Base-by-base conservation (phyloP, 306 rosid genomes). In the Prunus campanulata region DNA sequence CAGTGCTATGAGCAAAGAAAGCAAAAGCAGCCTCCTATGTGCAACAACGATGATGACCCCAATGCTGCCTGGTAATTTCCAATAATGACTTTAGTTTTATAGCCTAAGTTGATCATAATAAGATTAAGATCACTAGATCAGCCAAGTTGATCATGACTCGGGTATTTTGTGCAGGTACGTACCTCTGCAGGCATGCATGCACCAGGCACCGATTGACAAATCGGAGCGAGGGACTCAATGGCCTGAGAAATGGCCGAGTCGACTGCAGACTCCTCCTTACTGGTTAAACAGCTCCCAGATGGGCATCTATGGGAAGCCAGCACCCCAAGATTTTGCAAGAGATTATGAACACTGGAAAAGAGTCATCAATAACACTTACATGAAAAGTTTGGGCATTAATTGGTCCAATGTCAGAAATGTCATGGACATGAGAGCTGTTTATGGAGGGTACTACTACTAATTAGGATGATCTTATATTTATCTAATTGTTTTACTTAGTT, bases 361-460 rank as follows among this genome's bases (percentile, higher is more conserved):
- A 18, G 87, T 83, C 1, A 88, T 91, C 71, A 88, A 84, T 18
- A 90, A 86, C 74, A 70, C 87, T 32, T 88, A 85, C 77, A 50
- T 90, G 85, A 90, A 42, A 80, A 84, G 80, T 75, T 76, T 85
- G 63, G 98, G 98, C n/a, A 84, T 94, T 81, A 87, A 74, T 80
- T 89, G 96, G 96, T 81, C 90, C 64, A 79, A 85, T 6, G 90
- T 94, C 76, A 90, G 97, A 83, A 94, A 91, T 85, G 89, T 87
- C 74, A 93, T 93, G 98, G 97, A 93, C 79, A 91, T 88, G 98
- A 87, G 96, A 77, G 90, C 97, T 47, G 96, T 88, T 73, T 93
- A 93, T 75, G 98, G 98, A 39, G 98, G 98, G 98, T 91, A 11
- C 70, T 50, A 11, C 70, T 50, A 70, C 47, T 32, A 10, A 56